Conservation (phyloP, 2,329 filamentous ascomycete species). For the Colletotrichum sp. region DNA sequence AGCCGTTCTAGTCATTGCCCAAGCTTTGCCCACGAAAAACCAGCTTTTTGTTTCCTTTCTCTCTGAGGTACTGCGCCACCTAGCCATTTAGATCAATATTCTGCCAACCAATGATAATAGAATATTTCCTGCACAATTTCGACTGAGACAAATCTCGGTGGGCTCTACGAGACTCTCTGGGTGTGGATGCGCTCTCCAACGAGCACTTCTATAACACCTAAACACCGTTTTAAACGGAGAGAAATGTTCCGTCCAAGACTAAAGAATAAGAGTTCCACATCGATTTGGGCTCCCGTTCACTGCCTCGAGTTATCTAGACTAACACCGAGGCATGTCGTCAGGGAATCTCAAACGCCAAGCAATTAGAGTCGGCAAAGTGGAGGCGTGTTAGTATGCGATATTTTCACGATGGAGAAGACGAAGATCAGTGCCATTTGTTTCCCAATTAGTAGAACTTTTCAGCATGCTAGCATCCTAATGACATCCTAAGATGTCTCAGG, state of each 20-base stretch:
- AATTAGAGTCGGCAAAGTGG: background rate
- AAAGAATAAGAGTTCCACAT: fast-evolving
- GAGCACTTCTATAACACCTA: background rate
- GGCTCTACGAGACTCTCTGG: background rate
- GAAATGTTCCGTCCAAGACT: background rate
- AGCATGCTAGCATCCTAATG: background rate
- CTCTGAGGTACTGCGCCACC: background rate
- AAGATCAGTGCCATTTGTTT: background rate
- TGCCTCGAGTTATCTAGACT: background rate
- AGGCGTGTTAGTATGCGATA: background rate
- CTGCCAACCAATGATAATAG: background rate
- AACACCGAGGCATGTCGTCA: background rate
- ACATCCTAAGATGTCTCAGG: background rate
- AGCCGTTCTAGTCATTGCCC: background rate
- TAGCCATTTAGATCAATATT: background rate
- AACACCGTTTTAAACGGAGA: background rate
- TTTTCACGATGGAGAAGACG: background rate
- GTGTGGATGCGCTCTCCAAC: background rate
- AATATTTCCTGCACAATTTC: background rate
- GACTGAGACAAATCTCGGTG: background rate
- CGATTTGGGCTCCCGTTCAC: background rate
- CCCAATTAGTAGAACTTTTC: fast-evolving
- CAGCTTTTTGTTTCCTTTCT: background rate
- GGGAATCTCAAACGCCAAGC: background rate
- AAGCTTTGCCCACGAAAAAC: background rate